Conservation (phyloP, 768 basidiomycete species). For the Candolleomyces aberdarensis region DNA sequence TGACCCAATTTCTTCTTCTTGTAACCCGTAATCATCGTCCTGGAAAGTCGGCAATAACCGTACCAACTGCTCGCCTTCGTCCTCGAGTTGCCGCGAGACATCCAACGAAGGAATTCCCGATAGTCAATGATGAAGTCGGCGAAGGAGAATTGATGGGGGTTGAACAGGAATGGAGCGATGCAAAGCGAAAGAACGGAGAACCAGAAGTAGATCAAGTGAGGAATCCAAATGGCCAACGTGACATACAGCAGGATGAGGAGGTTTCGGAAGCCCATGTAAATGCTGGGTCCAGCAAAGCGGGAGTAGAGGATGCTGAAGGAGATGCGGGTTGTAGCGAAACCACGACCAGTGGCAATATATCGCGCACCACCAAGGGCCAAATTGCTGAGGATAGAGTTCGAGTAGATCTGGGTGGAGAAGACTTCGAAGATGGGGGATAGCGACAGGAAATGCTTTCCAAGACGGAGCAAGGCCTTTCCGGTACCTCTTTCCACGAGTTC, state of each 20-base stretch:
- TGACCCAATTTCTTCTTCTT: conserved; percentile 99
- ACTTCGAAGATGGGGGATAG: conserved; percentile 98
- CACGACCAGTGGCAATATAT: conserved; percentile 98
- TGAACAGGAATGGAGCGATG: conserved; percentile 97
- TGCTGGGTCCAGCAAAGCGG: conserved; percentile 98
- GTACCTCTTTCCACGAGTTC: conserved; percentile 97
- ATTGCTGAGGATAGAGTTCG: conserved; percentile 95
- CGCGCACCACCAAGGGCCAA: conserved; percentile 97
- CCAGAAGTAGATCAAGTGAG: conserved; percentile 99
- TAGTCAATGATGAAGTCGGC: conserved; percentile 99
- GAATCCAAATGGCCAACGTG: conserved; percentile 90
- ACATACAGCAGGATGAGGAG: conserved; percentile 86
- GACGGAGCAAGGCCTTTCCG: conserved; percentile 88
- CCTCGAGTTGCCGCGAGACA: conserved; percentile 97
- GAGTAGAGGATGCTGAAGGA: conserved; percentile 97
- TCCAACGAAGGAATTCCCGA: conserved; percentile 97
- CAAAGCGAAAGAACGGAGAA: conserved; percentile 92
- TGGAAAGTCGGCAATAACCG: conserved; percentile 94
- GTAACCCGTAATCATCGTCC: conserved; percentile 98
- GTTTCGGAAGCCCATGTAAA: conserved; percentile 98
- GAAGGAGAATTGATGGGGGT: conserved; percentile 99
- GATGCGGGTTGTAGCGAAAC: conserved; percentile 95
- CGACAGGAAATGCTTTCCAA: conserved; percentile 96
- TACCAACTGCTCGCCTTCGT: conserved; percentile 99
- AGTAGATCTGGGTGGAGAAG: conserved; percentile 98